phyloP scores from a whole-genome alignment of 106 monocot genomes.

The Dendrobium chrysotoxum region DNA sequence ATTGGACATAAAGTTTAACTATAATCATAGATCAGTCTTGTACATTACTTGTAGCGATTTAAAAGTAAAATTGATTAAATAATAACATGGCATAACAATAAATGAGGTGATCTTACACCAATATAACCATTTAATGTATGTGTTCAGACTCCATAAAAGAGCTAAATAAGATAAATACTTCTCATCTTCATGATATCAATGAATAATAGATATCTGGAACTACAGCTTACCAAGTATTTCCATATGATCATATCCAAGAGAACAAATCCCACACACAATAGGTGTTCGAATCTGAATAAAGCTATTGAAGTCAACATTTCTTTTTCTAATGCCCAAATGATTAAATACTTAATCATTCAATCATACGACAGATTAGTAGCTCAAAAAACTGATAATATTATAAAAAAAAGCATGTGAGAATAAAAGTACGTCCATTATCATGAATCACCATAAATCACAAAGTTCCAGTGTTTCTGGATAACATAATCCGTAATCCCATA shows the following conservation, averaged over 20 bases:
- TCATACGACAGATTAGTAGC: no score
- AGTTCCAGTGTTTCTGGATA: neutral
- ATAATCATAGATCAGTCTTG: no score
- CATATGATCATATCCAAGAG: constrained; percentile 95
- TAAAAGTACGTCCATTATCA: neutral
- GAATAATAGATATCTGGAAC: neutral
- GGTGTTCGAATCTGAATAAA: constrained; percentile 65
- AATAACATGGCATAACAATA: no score
- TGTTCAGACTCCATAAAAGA: neutral
- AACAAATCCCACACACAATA: constrained; percentile 89
- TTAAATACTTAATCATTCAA: neutral
- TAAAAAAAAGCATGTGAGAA: neutral
- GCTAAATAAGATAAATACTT: no score
- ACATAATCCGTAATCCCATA: constrained; percentile 6
- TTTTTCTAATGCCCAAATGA: neutral
- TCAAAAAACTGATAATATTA: no score
- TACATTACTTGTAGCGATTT: no score
- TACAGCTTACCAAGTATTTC: constrained; percentile 84
- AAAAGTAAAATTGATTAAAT: no score
- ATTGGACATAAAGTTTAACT: no score
- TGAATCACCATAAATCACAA: no score
- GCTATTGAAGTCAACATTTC: neutral
- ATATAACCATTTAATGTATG: no score
- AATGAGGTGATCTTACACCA: no score
- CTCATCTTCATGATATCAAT: neutral